Base-by-base conservation (phyloP, 768 basidiomycete genomes). In the Xerocomellus intermedius region DNA sequence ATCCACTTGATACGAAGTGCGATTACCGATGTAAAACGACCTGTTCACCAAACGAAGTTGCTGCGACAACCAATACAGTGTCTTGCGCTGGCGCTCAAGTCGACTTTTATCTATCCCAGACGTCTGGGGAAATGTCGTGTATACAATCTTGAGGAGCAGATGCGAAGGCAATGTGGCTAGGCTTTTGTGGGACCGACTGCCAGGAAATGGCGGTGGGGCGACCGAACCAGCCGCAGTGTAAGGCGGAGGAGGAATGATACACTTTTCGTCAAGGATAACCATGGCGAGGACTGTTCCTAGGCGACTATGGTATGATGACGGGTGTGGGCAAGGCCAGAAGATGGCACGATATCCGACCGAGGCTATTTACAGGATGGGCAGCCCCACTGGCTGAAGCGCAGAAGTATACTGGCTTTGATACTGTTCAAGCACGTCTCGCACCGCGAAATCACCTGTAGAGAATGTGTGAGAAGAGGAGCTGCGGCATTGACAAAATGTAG, bases 31-130 rank as follows among this genome's bases (percentile, higher is more conserved):
- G 68, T 89, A 92, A 51, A 91, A 73, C 5, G 81, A 72, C 6
- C 79, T 79, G 63, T 83, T 83, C 41, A 89, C 88, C 35, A 86
- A 75, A 35, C 91, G 75, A 37, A 93, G 77, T 45, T 74, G 73
- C 10, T 77, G 78, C 1, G 79, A 75, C 8, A 93, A 69, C 91
- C 91, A 93, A 50, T 86, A 83, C 10, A 91, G 76, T 0, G 80
- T 84, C 74, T 81, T 82, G 37, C 89, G 75, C 66, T 87, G 86
- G 16, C 76, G 73, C 63, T 82, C 80, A 2, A 77, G 57, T 42
- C 70, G 74, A 28, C 70, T 67, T 38, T 70, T 64, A 17, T 75
- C 74, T 46, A 77, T 65, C 61, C 77, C 73, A n/a, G 70, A 55
- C 2, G 69, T 65, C 48, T 74, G 75, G 2, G 86, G 83, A 63